These are phyloP conservation scores for Pyrenula massariospora DNA, from an alignment of 495 filamentous ascomycete genomes.

Conservation along the genomic window DNA sequence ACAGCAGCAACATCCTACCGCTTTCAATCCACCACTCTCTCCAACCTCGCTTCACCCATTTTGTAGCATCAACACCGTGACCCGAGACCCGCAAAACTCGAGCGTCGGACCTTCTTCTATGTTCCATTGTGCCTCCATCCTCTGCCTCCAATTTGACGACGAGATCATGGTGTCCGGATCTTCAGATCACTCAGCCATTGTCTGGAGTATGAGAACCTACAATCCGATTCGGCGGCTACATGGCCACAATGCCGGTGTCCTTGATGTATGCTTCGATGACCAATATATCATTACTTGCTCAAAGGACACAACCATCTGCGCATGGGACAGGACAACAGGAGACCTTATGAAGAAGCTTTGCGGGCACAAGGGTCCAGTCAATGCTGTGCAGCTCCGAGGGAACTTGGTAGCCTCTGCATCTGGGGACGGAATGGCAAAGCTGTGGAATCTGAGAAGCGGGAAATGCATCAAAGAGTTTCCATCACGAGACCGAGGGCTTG, in stretches of 20 bases:
- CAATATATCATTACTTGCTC: constrained; percentile 91
- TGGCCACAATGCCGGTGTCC: constrained; percentile 73
- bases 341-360: constrained; percentile 58
- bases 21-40: constrained; percentile 11
- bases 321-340: constrained; percentile 81
- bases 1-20: constrained; percentile 2
- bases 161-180: constrained; percentile 89
- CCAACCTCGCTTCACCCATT: constrained; percentile 30
- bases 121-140: constrained; percentile 78
- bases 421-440: constrained; percentile 81
- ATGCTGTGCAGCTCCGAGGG: constrained; percentile 86
- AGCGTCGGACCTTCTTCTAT: constrained; percentile 5
- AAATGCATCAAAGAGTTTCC: constrained; percentile 77
- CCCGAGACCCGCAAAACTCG: constrained; percentile 17
- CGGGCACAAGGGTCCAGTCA: constrained; percentile 85
- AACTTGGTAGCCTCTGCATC: constrained; percentile 85
- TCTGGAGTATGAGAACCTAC: constrained; percentile 77
- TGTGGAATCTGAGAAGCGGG: constrained; percentile 86
- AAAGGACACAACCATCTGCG: constrained; percentile 82
- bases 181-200: constrained; percentile 81
- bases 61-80: constrained; percentile 25
- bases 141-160: constrained; percentile 91
- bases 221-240: constrained; percentile 63
- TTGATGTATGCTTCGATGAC: constrained; percentile 86
- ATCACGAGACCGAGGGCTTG: constrained; percentile 79